Evolutionary conservation across 2,329 filamentous ascomycete species (phyloP).

Genomic region (Claviceps spartinae): DNA sequence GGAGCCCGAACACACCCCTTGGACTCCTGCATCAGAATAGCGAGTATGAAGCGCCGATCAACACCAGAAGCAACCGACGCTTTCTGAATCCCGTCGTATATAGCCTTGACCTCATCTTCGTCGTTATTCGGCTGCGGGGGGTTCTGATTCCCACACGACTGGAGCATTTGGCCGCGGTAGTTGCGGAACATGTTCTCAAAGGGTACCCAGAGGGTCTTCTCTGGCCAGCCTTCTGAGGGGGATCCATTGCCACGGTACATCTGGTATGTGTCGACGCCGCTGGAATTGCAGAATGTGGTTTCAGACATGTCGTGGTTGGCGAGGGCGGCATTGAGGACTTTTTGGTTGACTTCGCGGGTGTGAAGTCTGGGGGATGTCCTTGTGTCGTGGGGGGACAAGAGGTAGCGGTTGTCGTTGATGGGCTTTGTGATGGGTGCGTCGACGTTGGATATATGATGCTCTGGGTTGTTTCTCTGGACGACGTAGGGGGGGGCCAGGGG

Average conservation of each 20-base stretch:
- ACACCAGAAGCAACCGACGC: slow-evolving; percentile 17
- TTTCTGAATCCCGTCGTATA: slow-evolving; percentile 20
- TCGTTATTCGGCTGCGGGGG: neutral
- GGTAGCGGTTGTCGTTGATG: too few relatives aligned
- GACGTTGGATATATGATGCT: too few relatives aligned
- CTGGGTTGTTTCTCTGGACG: neutral
- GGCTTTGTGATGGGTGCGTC: too few relatives aligned
- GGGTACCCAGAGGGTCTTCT: slow-evolving; percentile 15
- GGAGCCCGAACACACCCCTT: slow-evolving; percentile 27
- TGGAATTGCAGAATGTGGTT: slow-evolving; percentile 5
- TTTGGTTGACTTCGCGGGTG: neutral
- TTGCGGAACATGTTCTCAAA: slow-evolving; percentile 6
- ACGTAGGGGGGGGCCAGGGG: neutral
- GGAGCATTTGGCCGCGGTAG: neutral
- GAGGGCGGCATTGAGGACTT: neutral
- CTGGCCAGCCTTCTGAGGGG: slow-evolving; percentile 17
- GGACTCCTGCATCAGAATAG: slow-evolving; percentile 31
- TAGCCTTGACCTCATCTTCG: slow-evolving; percentile 10
- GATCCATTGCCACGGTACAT: slow-evolving; percentile 18
- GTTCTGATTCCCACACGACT: neutral
- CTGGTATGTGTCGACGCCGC: slow-evolving; percentile 16
- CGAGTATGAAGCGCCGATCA: slow-evolving; percentile 28
- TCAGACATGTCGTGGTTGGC: slow-evolving; percentile 5
- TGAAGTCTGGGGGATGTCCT: too few relatives aligned
- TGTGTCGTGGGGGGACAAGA: too few relatives aligned